Base-by-base conservation (phyloP, 2,329 filamentous ascomycete genomes). In the Colletotrichum kahawae region DNA sequence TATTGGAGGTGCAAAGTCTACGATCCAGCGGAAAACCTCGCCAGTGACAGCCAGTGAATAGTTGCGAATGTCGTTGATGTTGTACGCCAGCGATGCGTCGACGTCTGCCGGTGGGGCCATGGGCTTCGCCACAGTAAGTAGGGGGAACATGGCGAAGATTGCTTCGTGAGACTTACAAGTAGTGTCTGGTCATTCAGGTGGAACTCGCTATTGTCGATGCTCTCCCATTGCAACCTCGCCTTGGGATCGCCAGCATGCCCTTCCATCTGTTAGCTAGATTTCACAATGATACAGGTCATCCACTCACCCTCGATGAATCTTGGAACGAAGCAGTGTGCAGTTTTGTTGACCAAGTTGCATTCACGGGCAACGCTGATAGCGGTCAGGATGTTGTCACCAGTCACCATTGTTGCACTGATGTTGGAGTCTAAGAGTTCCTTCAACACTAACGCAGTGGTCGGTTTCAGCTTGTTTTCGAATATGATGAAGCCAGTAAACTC, bases 381-480 rank as follows among this genome's bases (percentile, higher is more conserved):
- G 12, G 97, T 99, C 70, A 98, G 86, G 77, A 98, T 98, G 79
- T 99, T 99, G 87, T 99, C 97, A 34, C 97, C 97, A 0, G 97
- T 99, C 77, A 97, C 97, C 97, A 99, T 99, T 67, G 98, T 92
- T 33, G 94, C 93, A 43, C 95, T 92, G 78, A 99, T 98, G 71
- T 94, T 94, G 9, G 97, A 96, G 67, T 93, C 88, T 36, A 92
- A 90, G 4, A 99, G 89, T 84, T 98, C 96, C 71, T 94, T 90
- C 31, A 99, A 91, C 38, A 98, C 94, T 2, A 90, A 90, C 2
- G 94, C 90, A 0, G 96, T 98, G 24, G 92, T 95, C 2, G 95
- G 93, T 83, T 99, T 99, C 76, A 99, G 87, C 85, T 99, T 99
- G 86, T 99, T 99, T 85, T 99, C 97, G 79, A 99, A 99, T 69